Evolutionary conservation across 305 asterid genomes (phyloP).

Genomic region (Fraxinus floribunda): DNA sequence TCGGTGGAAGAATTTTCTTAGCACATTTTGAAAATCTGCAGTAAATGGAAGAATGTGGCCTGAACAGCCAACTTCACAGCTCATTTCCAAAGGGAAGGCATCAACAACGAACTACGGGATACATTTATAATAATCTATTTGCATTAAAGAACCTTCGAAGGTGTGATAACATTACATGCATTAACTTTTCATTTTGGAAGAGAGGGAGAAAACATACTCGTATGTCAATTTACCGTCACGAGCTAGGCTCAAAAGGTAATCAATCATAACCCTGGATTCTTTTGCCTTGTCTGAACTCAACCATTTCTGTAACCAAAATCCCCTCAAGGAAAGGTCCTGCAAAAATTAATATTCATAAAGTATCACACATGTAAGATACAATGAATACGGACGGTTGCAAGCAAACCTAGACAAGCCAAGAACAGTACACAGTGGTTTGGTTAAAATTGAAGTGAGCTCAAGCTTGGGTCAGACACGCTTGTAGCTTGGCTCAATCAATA

Average conservation of each 20-base stretch:
- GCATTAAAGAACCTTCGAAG: background rate
- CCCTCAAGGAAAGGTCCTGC: conserved; percentile 85
- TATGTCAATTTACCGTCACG: conserved; percentile 71
- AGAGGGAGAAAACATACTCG: conserved; percentile 45
- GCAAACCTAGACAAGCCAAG: background rate
- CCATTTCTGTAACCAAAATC: conserved; percentile 96
- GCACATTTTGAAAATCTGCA: background rate
- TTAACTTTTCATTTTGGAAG: background rate
- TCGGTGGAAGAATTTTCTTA: background rate
- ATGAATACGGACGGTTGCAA: background rate
- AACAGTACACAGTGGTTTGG: background rate
- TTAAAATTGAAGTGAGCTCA: background rate
- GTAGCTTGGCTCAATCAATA: background rate
- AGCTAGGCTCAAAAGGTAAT: conserved; percentile 64
- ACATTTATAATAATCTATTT: background rate
- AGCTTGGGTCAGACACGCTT: background rate
- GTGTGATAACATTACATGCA: background rate
- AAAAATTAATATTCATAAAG: conserved; percentile 14
- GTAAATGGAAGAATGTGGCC: background rate
- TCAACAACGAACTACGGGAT: too few relatives aligned
- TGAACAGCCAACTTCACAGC: background rate
- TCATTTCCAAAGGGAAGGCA: background rate
- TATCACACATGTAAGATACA: background rate
- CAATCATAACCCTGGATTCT: conserved; percentile 71
- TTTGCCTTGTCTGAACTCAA: conserved; percentile 57